Conservation (phyloP, 805 yeast species). For the Lipomyces lipofer region DNA sequence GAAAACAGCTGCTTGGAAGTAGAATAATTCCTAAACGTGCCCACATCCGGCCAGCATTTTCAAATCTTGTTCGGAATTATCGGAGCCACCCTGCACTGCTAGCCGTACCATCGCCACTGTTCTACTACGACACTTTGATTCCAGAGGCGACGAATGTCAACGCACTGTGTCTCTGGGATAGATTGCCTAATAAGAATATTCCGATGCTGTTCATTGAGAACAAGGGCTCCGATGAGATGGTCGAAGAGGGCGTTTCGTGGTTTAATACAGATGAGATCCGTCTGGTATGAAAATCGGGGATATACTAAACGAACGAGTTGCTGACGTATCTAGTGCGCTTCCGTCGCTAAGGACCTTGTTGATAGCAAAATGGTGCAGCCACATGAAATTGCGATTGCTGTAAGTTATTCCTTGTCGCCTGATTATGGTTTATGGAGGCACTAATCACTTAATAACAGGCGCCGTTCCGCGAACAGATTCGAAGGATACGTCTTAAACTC, state of each 20-base stretch:
- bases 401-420: too few species aligned
- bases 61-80: slow-evolving; percentile 25
- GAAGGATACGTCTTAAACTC: slow-evolving; percentile 12
- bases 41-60: slow-evolving; percentile 21
- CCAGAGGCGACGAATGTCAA: slow-evolving; percentile 23
- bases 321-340: slow-evolving; percentile 11
- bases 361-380: slow-evolving; percentile 10
- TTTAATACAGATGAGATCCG: slow-evolving; percentile 18
- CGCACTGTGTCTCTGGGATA: slow-evolving; percentile 15
- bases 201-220: slow-evolving; percentile 25
- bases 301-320: too few species aligned
- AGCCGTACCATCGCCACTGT: slow-evolving; percentile 29
- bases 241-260: slow-evolving; percentile 31
- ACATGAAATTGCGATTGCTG: slow-evolving; percentile 23
- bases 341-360: slow-evolving; percentile 11
- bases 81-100: slow-evolving; percentile 27
- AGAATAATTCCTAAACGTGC: slow-evolving; percentile 3
- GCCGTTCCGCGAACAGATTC: slow-evolving; percentile 29
- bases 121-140: slow-evolving; percentile 25
- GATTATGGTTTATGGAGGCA: too few species aligned
- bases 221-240: slow-evolving; percentile 23
- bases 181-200: slow-evolving; percentile 21
- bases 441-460: too few species aligned
- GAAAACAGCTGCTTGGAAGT: slow-evolving; percentile 8
- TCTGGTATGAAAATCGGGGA: slow-evolving; percentile 2